Base-by-base conservation (phyloP, 805 yeast genomes). In the Torulaspora franciscae region DNA sequence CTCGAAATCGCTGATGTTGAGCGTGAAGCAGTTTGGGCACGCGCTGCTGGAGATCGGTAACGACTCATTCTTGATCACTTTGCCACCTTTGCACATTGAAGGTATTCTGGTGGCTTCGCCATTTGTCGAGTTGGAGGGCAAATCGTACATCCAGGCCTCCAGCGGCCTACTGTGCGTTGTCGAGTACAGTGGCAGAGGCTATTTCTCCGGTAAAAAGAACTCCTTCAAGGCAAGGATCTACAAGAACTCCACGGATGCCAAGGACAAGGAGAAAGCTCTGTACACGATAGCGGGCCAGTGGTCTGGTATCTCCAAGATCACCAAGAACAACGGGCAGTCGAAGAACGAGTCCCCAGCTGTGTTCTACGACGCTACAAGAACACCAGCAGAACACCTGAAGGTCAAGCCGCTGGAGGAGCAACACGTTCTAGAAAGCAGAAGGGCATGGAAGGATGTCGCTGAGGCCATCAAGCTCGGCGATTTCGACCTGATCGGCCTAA, bases 61-160 rank as follows among this genome's bases (percentile, higher is more conserved):
- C 43, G 96, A 88, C 64, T 62, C 74, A 2, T 93, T 82, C 64
- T 71, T 86, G 54, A 72, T 90, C 45, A 86, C 97, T n/a, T 74
- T 91, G 55, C 99, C 99, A 14, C 88, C 96, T 10, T 73, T 93
- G 57, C 98, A 93, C 67, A 84, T 91, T 49, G 99, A 91, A 68
- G 98, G 99, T 24, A 77, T 91, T 47, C 68, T 91, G 50, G 81
- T 84, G 52, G 96, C 95, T 8, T 75, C 95, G 2, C 99, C 99
- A 24, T 91, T 83, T 65, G 96, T 90, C 42, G 99, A 93, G 71
- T 75, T 93, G 51, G 96, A 91, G 61, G 95, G 95, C 47, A 80
- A 80, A 54, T 77, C 95, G n/a, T 80, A 73, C 58, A 87, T 93
- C 62, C 95, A 85, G 67, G 74, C 88, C 37, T 82, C 93, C 10